Evolutionary conservation across 2,329 filamentous ascomycete species (phyloP).

Genomic region (Colletotrichum shisoi): DNA sequence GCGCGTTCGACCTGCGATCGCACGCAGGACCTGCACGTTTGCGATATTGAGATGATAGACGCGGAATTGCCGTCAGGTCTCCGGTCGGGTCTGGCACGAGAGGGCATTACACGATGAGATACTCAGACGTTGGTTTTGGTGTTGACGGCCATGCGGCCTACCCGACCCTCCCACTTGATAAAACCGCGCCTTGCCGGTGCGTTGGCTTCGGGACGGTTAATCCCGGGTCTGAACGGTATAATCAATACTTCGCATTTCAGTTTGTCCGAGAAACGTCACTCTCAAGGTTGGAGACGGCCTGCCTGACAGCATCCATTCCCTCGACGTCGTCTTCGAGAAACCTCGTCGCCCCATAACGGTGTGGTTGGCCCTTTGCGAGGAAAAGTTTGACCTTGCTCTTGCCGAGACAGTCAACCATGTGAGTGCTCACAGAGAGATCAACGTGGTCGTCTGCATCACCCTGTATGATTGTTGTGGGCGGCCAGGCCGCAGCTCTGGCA

Average conservation of each 20-base stretch:
- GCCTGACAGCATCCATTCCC: conserved; percentile 44
- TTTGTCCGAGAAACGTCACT: conserved; percentile 6
- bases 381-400: conserved; percentile 44
- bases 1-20: too few relatives aligned
- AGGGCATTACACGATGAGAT: neutral
- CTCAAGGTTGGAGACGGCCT: conserved; percentile 43
- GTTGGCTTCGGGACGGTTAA: conserved; percentile 1
- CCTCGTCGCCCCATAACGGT: conserved; percentile 45
- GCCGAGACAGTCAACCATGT: conserved; percentile 44
- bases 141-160: conserved; percentile 1
- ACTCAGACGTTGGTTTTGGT: neutral
- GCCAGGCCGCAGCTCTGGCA: conserved; percentile 44
- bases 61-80: neutral
- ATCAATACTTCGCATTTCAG: neutral
- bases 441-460: conserved; percentile 46
- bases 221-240: conserved; percentile 7
- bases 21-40: neutral
- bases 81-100: too few relatives aligned
- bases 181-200: neutral
- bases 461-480: conserved; percentile 49
- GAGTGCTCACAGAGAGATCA: conserved; percentile 43
- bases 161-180: conserved; percentile 9
- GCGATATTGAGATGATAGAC: neutral
- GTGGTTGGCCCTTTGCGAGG: conserved; percentile 43
- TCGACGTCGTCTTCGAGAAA: conserved; percentile 46